Evolutionary conservation across 306 rosid genomes (phyloP).

Genomic region (Castanospermum australe): DNA sequence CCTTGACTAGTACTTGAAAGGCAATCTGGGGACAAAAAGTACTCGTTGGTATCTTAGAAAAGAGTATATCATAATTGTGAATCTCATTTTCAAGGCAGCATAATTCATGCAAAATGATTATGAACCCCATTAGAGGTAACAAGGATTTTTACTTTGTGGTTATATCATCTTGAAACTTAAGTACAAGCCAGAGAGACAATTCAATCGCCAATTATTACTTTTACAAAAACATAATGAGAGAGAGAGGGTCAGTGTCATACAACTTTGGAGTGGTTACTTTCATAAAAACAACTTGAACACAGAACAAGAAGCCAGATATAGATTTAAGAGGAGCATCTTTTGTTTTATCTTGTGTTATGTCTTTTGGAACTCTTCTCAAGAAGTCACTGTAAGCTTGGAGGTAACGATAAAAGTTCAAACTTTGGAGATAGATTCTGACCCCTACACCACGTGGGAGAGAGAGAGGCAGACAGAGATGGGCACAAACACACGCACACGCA

Average conservation of each 20-base stretch:
- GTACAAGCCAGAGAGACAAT: constrained; percentile 45
- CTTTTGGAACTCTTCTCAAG: constrained; percentile 28
- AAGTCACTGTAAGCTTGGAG: constrained; percentile 32
- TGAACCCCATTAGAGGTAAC: constrained; percentile 42
- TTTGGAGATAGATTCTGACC: constrained; percentile 33
- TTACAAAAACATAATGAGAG: constrained; percentile 12
- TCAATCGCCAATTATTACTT: constrained; percentile 39
- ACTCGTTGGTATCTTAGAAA: constrained; percentile 41
- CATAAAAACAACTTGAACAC: constrained; percentile 21
- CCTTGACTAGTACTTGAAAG: constrained; percentile 85
- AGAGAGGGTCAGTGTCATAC: constrained; percentile 12
- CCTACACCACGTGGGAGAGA: constrained; percentile 26
- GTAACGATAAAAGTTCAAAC: constrained; percentile 19
- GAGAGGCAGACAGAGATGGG: constrained; percentile 9
- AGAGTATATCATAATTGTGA: constrained; percentile 36
- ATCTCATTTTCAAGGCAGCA: constrained; percentile 48
- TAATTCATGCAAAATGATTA: constrained; percentile 48
- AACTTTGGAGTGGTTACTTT: constrained; percentile 11
- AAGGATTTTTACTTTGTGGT: constrained; percentile 35
- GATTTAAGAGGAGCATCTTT: constrained; percentile 40
- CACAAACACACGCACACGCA: background rate
- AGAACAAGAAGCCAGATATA: constrained; percentile 18
- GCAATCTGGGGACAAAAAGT: constrained; percentile 68
- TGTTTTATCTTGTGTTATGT: constrained; percentile 31
- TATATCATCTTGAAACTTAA: constrained; percentile 44